These are phyloP conservation scores for Dendrocalamus sinicus DNA, from an alignment of 176 grass and related monocot genomes.

Conservation along the genomic window DNA sequence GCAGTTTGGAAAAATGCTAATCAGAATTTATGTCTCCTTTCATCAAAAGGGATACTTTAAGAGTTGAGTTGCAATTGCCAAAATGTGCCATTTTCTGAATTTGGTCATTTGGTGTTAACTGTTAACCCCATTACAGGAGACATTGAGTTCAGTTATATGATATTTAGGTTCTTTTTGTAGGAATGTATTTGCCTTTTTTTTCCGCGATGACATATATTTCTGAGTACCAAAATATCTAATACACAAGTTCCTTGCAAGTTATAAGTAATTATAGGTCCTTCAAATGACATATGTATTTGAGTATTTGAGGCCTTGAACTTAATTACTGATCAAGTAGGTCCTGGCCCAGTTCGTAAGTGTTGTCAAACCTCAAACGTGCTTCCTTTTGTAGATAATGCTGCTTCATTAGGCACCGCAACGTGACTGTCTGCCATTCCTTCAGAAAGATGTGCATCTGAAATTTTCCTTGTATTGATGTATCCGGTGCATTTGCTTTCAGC, in stretches of 20 bases:
- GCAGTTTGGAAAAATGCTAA: conserved; percentile 24
- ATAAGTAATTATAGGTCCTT: neutral
- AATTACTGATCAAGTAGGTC: neutral
- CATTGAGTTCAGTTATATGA: neutral
- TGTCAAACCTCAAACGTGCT: neutral
- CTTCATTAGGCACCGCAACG: neutral
- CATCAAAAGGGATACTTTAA: neutral
- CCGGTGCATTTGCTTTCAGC: neutral
- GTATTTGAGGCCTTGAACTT: neutral
- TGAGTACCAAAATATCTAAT: neutral
- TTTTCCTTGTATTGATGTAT: neutral
- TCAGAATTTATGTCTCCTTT: conserved; percentile 17
- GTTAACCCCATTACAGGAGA: neutral
- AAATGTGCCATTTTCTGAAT: conserved; percentile 22
- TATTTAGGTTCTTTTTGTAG: neutral
- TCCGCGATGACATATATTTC: neutral
- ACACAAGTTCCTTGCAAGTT: neutral
- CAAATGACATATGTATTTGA: neutral
- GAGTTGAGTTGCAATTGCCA: conserved; percentile 16
- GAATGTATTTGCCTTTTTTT: neutral
- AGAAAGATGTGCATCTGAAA: neutral
- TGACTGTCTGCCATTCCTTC: conserved; percentile 5
- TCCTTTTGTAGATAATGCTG: neutral
- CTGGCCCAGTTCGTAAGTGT: conserved; percentile 5
- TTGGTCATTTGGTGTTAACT: conserved; percentile 6